Base-by-base conservation (phyloP, 441 rosid species). In the Euphorbia celastroides region DNA sequence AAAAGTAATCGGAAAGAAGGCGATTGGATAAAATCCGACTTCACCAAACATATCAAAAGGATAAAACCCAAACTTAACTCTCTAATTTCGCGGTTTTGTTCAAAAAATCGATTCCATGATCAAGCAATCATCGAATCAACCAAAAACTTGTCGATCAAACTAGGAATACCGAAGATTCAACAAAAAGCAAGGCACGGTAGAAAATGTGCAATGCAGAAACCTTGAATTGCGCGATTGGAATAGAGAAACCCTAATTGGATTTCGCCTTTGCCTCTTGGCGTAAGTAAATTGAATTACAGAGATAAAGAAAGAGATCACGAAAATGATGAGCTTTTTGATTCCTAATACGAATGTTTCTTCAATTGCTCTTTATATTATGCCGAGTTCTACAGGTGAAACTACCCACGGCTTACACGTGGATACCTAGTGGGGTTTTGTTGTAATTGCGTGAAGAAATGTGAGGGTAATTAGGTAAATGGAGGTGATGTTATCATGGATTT, bases 141-240 rank as follows among this genome's bases (percentile, higher is more conserved):
- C 41, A 56, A 46, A 44, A 68, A 75, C 81, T 78, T 70, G 74
- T 41, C 38, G 57, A 58, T 69, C 52, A 74, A 77, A 66, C 77
- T 66, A 70, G 65, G 85, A 73, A 81, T 72, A 65, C 12, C 19
- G 75, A 77, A 77, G 75, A 78, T 78, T 80, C 81, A 72, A 75
- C 19, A 2, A 79, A 70, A 52, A 57, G 66, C 59, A 68, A 14
- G 36, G 6, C 20, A n/a, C 26, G 12, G 17, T 19, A 0, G 13
- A 62, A 1, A 23, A 17, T 25, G 52, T 51, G 41, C 20, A 62
- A 55, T 63, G 60, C 17, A 57, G 68, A 42, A 54, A 63, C 73
- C 68, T 62, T 57, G 50, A 57, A 66, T 19, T 13, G 20, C 56
- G 44, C 1, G 56, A 36, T 66, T 55, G 9, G 38, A 34, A 4